These are phyloP conservation scores for Yamadazyma ubonensis DNA, from an alignment of 805 yeast species.

Conservation along the genomic window DNA sequence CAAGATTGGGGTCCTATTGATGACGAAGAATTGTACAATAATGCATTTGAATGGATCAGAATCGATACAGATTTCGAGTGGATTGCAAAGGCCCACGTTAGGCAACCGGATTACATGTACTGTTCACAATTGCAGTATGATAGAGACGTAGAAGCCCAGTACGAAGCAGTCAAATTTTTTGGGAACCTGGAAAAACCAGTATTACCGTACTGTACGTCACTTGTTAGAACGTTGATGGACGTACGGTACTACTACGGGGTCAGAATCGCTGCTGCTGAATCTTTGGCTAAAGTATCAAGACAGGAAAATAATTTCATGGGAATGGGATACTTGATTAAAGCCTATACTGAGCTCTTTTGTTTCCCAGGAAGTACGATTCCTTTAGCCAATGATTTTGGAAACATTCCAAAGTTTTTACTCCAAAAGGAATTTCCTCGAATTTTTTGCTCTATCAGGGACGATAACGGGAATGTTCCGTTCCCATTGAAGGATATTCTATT, in stretches of 20 bases:
- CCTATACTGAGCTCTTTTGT: slow-evolving; percentile 70
- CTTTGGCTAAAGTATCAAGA: slow-evolving; percentile 66
- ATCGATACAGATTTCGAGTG: slow-evolving; percentile 98
- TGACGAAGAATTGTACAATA: slow-evolving; percentile 66
- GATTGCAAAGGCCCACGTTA: slow-evolving; percentile 79
- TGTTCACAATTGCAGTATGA: slow-evolving; percentile 92
- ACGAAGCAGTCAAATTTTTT: slow-evolving; percentile 76
- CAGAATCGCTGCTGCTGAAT: slow-evolving; percentile 80
- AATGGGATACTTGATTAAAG: slow-evolving; percentile 64
- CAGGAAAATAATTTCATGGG: slow-evolving; percentile 69
- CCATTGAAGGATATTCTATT: slow-evolving; percentile 62
- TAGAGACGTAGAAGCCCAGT: slow-evolving; percentile 93
- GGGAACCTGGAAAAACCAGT: slow-evolving; percentile 59
- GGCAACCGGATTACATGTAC: slow-evolving; percentile 93
- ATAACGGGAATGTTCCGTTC: slow-evolving; percentile 57
- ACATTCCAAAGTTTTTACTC: slow-evolving; percentile 65
- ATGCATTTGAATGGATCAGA: slow-evolving; percentile 96
- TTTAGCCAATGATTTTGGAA: slow-evolving; percentile 73
- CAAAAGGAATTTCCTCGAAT: slow-evolving; percentile 67
- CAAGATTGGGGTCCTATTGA: slow-evolving; percentile 69
- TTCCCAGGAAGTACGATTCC: slow-evolving; percentile 65
- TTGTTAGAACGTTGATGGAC: slow-evolving; percentile 82
- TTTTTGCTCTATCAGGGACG: slow-evolving; percentile 59
- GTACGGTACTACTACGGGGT: slow-evolving; percentile 84
- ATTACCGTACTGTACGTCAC: slow-evolving; percentile 66